Evolutionary conservation across 805 yeast species (phyloP).

Genomic region (Pachysolen tannophilus): DNA sequence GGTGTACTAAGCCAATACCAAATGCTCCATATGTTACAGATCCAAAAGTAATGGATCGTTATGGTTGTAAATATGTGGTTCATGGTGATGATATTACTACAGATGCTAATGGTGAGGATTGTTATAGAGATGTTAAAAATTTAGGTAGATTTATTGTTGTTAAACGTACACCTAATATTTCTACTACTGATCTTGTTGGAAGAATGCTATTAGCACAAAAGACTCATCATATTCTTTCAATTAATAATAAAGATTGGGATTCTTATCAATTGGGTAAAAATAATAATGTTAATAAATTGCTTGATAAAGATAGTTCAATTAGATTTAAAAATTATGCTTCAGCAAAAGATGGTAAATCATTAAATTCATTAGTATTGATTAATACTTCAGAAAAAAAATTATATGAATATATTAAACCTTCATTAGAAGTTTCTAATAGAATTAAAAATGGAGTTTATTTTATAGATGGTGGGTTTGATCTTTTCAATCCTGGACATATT

Average conservation of each 20-base stretch:
- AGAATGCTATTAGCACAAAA: slow-evolving; percentile 65
- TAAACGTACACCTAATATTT: slow-evolving; percentile 86
- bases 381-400: slow-evolving; percentile 23
- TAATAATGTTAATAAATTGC: slow-evolving; percentile 13
- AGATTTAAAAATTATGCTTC: slow-evolving; percentile 51
- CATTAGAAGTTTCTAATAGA: slow-evolving; percentile 12
- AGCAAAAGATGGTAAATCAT: slow-evolving; percentile 47
- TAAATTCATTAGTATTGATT: slow-evolving; percentile 52
- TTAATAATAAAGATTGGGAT: slow-evolving; percentile 20
- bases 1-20: slow-evolving; percentile 68
- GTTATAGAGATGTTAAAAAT: slow-evolving; percentile 78
- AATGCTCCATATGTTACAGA: slow-evolving; percentile 93
- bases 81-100: slow-evolving; percentile 98
- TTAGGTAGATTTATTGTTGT: slow-evolving; percentile 85
- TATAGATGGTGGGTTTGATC: slow-evolving; percentile 82
- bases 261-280: not conserved
- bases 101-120: slow-evolving; percentile 92
- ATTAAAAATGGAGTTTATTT: slow-evolving; percentile 30
- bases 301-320: slow-evolving; percentile 26
- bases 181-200: slow-evolving; percentile 91
- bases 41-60: slow-evolving; percentile 66
- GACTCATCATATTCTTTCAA: slow-evolving; percentile 42
- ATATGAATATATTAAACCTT: slow-evolving; percentile 28
- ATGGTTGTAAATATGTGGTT: slow-evolving; percentile 82
- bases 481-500: slow-evolving; percentile 91